A percentile compares a stretch with the other conserved stretches of the same genome.
phyloP scores from a whole-genome alignment of 163 green algal genomes.

The Trebouxia gelatinosa region DNA sequence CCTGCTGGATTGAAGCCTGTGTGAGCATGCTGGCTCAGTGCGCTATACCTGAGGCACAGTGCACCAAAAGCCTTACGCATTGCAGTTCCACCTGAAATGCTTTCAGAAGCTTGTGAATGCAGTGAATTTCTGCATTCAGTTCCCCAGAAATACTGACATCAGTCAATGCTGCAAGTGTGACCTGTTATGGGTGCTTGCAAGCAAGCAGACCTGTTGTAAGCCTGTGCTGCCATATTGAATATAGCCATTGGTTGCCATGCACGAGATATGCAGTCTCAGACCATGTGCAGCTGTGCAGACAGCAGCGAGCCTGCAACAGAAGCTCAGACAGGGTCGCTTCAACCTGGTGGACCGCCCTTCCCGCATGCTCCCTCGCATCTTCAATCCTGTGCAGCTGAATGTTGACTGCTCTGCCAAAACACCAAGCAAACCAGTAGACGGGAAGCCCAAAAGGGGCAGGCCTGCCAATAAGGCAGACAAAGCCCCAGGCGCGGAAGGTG shows the following conservation, averaged over 20 bases:
- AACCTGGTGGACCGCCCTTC: constrained; percentile 39
- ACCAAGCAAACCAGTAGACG: constrained; percentile 13
- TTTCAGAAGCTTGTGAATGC: no score
- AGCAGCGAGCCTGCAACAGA: constrained; percentile 40
- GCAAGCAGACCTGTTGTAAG: not conserved
- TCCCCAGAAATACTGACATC: no score
- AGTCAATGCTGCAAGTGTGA: no score
- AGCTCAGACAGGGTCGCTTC: constrained; percentile 50
- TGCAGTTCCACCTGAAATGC: no score
- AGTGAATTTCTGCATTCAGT: no score
- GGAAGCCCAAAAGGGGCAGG: not conserved
- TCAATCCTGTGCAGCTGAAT: constrained; percentile 43
- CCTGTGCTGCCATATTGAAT: not conserved
- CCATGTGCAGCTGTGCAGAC: no score
- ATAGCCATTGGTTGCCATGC: not conserved
- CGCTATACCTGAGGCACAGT: not conserved
- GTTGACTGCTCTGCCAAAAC: constrained; percentile 41
- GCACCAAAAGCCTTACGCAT: not conserved
- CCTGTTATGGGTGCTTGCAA: no score
- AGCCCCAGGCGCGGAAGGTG: not conserved
- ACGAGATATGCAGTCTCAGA: not conserved
- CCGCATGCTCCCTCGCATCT: constrained; percentile 62
- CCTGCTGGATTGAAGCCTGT: not conserved
- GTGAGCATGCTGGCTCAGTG: not conserved
- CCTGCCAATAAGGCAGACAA: no score